Evolutionary conservation across 768 basidiomycete species (phyloP).

Genomic region (Phlebiopsis gigantea): DNA sequence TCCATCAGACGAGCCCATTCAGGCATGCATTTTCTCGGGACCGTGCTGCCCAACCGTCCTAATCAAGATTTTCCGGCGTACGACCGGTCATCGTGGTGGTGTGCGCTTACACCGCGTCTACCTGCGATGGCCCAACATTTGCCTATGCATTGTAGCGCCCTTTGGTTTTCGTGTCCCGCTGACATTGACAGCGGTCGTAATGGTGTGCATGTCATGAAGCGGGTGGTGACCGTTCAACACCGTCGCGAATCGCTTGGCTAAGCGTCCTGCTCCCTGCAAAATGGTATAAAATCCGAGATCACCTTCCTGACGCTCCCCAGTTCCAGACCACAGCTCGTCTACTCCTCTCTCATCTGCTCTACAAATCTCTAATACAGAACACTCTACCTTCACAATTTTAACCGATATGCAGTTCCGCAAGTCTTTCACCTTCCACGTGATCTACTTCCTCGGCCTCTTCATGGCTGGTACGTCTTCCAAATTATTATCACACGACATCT

Average conservation of each 20-base stretch:
- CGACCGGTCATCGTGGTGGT: too few relatives aligned
- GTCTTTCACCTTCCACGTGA: not conserved
- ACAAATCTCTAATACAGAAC: not conserved
- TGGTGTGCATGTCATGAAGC: not conserved
- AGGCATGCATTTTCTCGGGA: too few relatives aligned
- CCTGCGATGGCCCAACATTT: too few relatives aligned
- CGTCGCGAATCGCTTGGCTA: not conserved
- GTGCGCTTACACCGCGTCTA: too few relatives aligned
- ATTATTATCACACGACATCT: not conserved
- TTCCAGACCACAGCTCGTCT: not conserved
- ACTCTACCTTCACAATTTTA: not conserved
- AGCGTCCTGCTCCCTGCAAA: not conserved
- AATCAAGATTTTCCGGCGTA: too few relatives aligned
- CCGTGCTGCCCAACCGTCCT: too few relatives aligned
- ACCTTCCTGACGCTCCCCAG: not conserved
- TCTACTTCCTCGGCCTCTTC: not conserved
- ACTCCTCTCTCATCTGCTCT: not conserved
- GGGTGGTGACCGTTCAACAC: not conserved
- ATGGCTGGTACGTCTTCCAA: not conserved
- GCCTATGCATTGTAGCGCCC: too few relatives aligned
- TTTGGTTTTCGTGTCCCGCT: too few relatives aligned
- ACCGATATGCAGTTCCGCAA: slow-evolving; percentile 4
- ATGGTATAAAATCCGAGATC: not conserved
- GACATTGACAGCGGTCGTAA: too few relatives aligned
- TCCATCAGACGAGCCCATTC: too few relatives aligned